These are phyloP conservation scores for Rhizopogon rudus DNA, from an alignment of 768 basidiomycete species.

Conservation along the genomic window DNA sequence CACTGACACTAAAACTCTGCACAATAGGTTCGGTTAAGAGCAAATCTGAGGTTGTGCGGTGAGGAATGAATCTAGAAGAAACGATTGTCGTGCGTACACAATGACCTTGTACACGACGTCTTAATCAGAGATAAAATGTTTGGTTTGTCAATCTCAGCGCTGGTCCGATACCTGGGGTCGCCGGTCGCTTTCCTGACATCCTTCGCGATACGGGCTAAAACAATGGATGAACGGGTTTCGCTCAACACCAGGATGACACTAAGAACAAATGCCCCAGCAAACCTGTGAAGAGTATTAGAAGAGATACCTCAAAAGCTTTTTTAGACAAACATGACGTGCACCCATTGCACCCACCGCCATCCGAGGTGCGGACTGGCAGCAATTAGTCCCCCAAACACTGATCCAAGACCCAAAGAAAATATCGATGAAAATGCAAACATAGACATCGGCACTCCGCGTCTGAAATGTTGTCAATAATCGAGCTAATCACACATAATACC, in stretches of 20 bases:
- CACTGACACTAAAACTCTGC: slow-evolving; percentile 57
- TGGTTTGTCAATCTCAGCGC: slow-evolving; percentile 55
- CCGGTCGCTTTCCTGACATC: slow-evolving; percentile 61
- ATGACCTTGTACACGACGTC: slow-evolving; percentile 60
- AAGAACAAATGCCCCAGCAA: slow-evolving; percentile 43
- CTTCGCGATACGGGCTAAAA: slow-evolving; percentile 58
- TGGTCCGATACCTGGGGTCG: slow-evolving; percentile 52
- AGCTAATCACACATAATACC: neutral
- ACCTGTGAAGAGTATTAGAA: slow-evolving; percentile 28
- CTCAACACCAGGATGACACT: slow-evolving; percentile 48
- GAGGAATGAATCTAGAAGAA: neutral
- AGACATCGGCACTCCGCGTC: slow-evolving; percentile 58
- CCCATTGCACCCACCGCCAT: slow-evolving; percentile 83
- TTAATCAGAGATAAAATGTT: slow-evolving; percentile 52
- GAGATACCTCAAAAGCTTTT: neutral
- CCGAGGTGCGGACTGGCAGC: slow-evolving; percentile 48
- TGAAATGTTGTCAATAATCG: neutral
- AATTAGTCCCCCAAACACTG: slow-evolving; percentile 56
- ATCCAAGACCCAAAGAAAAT: slow-evolving; percentile 55
- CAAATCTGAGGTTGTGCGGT: slow-evolving; percentile 1
- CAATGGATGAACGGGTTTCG: slow-evolving; percentile 67
- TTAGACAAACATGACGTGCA: slow-evolving; percentile 49
- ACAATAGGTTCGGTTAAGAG: slow-evolving; percentile 54
- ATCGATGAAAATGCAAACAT: slow-evolving; percentile 57
- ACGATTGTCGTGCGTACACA: slow-evolving; percentile 42